Evolutionary conservation across 2,329 filamentous ascomycete genomes (phyloP).

Genomic region (Dactylonectria estremocensis): DNA sequence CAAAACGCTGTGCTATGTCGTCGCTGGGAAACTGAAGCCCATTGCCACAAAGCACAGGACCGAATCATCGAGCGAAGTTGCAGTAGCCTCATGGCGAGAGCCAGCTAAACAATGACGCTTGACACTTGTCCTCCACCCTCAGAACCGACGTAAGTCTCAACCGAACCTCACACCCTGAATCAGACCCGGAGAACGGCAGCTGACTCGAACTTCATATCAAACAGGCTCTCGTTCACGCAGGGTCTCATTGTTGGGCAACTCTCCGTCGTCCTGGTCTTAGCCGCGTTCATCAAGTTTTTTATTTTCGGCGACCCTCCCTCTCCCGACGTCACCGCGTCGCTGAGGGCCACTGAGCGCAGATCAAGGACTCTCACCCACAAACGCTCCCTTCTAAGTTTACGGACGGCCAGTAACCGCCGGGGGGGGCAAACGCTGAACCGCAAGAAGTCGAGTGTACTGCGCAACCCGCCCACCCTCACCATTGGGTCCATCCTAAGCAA

Average conservation of each 20-base stretch:
- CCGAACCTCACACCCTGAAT: slow-evolving; percentile 21
- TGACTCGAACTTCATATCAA: slow-evolving; percentile 9
- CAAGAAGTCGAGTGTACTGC: slow-evolving; percentile 81
- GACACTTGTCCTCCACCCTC: slow-evolving; percentile 59
- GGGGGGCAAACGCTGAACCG: slow-evolving; percentile 66
- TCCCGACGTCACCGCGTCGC: slow-evolving; percentile 82
- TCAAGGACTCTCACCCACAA: slow-evolving; percentile 83
- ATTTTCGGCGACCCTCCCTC: slow-evolving; percentile 96
- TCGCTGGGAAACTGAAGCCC: slow-evolving; percentile 3
- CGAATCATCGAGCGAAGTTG: background rate
- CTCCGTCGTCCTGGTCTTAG: slow-evolving; percentile 90
- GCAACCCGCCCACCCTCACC: slow-evolving; percentile 81
- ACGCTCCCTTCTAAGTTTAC: slow-evolving; percentile 78
- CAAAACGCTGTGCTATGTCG: slow-evolving; percentile 16
- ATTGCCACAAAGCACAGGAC: slow-evolving; percentile 1
- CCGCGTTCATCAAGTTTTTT: slow-evolving; percentile 99
- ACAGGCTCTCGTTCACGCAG: slow-evolving; percentile 90
- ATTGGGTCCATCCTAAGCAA: slow-evolving; percentile 96
- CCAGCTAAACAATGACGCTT: slow-evolving; percentile 52
- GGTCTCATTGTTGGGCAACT: slow-evolving; percentile 94
- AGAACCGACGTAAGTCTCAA: slow-evolving; percentile 63
- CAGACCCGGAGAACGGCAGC: slow-evolving; percentile 16
- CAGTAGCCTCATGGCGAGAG: slow-evolving; percentile 10
- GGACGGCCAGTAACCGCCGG: slow-evolving; percentile 60
- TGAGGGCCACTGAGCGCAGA: slow-evolving; percentile 81